These are phyloP conservation scores for Camelina sativa DNA, from an alignment of 345 rosid species.

Conservation along the genomic window DNA sequence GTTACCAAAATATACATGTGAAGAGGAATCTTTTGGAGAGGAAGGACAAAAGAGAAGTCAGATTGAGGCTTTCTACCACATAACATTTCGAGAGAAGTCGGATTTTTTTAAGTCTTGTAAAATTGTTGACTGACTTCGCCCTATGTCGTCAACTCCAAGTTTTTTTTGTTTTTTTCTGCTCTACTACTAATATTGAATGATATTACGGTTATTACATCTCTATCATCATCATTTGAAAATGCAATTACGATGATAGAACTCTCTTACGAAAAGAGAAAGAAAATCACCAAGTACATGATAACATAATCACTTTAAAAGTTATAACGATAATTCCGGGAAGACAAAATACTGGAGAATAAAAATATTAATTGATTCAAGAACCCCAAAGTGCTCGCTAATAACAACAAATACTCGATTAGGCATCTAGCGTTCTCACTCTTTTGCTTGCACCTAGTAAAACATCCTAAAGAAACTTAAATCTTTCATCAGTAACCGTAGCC, in stretches of 20 bases:
- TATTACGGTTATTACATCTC: neutral
- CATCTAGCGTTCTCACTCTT: slow-evolving; percentile 38
- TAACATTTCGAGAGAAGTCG: too few relatives aligned
- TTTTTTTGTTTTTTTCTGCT: too few relatives aligned
- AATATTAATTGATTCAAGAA: slow-evolving; percentile 2
- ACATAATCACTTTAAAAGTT: too few relatives aligned
- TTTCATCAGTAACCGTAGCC: slow-evolving; percentile 68
- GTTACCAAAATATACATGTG: slow-evolving; percentile 4
- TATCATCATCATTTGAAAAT: neutral
- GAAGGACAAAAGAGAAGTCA: too few relatives aligned
- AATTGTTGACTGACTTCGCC: too few relatives aligned
- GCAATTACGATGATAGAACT: neutral
- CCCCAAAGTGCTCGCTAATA: slow-evolving; percentile 14
- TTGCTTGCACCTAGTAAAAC: slow-evolving; percentile 30
- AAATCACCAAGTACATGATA: too few relatives aligned
- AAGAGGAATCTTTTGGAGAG: neutral
- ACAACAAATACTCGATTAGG: slow-evolving; percentile 39
- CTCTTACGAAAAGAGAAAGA: neutral
- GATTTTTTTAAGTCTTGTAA: too few relatives aligned
- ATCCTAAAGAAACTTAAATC: slow-evolving; percentile 20
- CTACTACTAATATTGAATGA: neutral
- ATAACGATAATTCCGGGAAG: too few relatives aligned
- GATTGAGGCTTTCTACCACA: too few relatives aligned
- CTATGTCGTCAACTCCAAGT: too few relatives aligned
- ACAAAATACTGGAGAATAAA: too few relatives aligned